A percentile compares a stretch with the other conserved stretches of the same genome.
Evolutionary conservation across 305 asterid species (phyloP).

Genomic region (Lippia alba): DNA sequence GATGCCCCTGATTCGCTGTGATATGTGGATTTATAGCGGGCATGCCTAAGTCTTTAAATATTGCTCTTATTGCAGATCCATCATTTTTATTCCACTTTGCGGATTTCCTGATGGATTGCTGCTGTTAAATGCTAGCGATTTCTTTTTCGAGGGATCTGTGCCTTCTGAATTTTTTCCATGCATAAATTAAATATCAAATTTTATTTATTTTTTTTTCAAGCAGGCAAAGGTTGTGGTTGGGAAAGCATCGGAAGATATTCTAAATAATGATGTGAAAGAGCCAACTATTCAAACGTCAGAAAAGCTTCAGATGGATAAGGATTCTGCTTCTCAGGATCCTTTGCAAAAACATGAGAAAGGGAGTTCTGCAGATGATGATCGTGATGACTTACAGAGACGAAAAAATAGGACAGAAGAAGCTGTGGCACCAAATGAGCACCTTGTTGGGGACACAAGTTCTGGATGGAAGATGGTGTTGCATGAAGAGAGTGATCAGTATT

Average conservation of each 20-base stretch:
- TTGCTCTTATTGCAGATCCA: background rate
- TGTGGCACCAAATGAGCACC: conserved; percentile 47
- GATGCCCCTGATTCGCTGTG: background rate
- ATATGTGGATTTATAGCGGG: background rate
- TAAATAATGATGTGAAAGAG: conserved; percentile 39
- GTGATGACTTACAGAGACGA: conserved; percentile 49
- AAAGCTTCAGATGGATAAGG: conserved; percentile 45
- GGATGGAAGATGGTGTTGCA: conserved; percentile 94
- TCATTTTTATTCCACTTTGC: background rate
- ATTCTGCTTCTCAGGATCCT: conserved; percentile 42
- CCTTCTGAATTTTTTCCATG: conserved; percentile 21
- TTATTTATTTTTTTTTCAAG: background rate
- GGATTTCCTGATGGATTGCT: background rate
- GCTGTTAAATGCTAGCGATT: background rate
- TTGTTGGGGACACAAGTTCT: conserved; percentile 51
- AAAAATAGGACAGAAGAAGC: conserved; percentile 40
- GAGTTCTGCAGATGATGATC: conserved; percentile 31
- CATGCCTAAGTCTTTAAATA: background rate
- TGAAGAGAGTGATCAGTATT: conserved; percentile 90
- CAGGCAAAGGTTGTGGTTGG: conserved; percentile 49
- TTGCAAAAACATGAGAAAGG: conserved; percentile 48
- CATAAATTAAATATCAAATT: conserved; percentile 13
- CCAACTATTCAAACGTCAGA: conserved; percentile 39
- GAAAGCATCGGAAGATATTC: conserved; percentile 43
- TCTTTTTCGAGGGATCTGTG: background rate